These are phyloP conservation scores for Jacaranda copaia DNA, from an alignment of 257 asterid genomes.

Conservation along the genomic window DNA sequence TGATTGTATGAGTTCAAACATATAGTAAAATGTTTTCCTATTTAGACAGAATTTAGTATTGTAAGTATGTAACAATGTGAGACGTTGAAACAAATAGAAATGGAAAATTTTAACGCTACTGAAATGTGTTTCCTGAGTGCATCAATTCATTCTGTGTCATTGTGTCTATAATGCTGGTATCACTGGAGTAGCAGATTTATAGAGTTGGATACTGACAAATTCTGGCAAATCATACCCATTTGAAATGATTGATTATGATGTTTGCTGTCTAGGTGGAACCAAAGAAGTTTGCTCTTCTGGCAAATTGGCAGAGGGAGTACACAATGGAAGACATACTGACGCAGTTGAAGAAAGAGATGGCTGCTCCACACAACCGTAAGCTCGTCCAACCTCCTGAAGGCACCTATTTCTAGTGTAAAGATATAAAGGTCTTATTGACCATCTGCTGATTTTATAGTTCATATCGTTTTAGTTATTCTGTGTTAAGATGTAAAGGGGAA, in stretches of 20 bases:
- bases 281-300: slow-evolving; percentile 65
- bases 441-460: slow-evolving; percentile 29
- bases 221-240: not conserved
- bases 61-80: not conserved
- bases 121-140: too few relatives aligned
- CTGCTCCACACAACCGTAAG: slow-evolving; percentile 69
- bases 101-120: not conserved
- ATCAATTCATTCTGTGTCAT: not conserved
- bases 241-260: not conserved
- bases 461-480: slow-evolving; percentile 34
- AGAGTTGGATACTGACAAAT: not conserved
- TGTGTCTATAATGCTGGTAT: not conserved
- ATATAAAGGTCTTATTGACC: slow-evolving; percentile 34
- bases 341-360: slow-evolving; percentile 74
- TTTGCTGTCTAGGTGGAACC: slow-evolving; percentile 67
- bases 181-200: not conserved
- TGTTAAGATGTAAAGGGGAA: slow-evolving; percentile 28
- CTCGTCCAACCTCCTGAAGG: slow-evolving; percentile 91
- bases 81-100: not conserved
- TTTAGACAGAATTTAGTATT: too few relatives aligned
- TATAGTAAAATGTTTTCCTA: too few relatives aligned
- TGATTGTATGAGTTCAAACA: too few relatives aligned
- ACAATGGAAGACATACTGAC: slow-evolving; percentile 73
- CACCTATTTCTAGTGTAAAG: slow-evolving; percentile 66
- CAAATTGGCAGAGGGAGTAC: slow-evolving; percentile 85